Conservation (phyloP, 2,329 filamentous ascomycete genomes). For the Ceratocystiopsis sp. region DNA sequence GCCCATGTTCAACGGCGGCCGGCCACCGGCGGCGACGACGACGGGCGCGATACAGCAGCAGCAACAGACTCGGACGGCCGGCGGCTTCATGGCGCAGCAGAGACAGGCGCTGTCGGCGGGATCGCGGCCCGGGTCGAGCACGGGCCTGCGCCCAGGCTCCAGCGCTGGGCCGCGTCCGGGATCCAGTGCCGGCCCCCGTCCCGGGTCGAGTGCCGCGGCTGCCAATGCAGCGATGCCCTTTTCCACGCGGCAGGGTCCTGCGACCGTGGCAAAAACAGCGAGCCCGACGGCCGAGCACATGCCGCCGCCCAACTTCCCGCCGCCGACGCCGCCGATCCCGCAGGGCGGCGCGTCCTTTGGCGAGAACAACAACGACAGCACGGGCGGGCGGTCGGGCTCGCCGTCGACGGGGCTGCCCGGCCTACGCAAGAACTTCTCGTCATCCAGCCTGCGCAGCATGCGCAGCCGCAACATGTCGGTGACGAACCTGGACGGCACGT, state of each 20-base stretch:
- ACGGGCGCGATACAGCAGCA: slow-evolving; percentile 1
- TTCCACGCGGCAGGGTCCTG: slow-evolving; percentile 9
- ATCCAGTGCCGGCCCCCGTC: slow-evolving; percentile 6
- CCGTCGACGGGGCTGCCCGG: slow-evolving; percentile 30
- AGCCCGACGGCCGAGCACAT: slow-evolving; percentile 11
- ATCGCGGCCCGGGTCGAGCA: slow-evolving; percentile 8
- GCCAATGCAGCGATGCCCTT: slow-evolving; percentile 12
- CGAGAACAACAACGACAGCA: slow-evolving; percentile 11
- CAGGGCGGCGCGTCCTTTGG: slow-evolving; percentile 3
- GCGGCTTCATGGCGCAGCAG: slow-evolving; percentile 21
- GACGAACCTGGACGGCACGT: slow-evolving; percentile 40
- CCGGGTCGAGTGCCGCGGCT: slow-evolving; percentile 9
- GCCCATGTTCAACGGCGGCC: not conserved
- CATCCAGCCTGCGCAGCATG: slow-evolving; percentile 52
- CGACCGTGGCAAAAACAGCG: too few relatives aligned
- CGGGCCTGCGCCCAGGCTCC: too few relatives aligned
- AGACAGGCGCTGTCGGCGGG: slow-evolving; percentile 23
- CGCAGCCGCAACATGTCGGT: slow-evolving; percentile 59
- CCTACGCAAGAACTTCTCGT: slow-evolving; percentile 52
- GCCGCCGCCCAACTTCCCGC: slow-evolving; percentile 15
- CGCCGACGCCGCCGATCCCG: slow-evolving; percentile 19
- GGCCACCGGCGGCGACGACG: too few relatives aligned
- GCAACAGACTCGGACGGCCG: slow-evolving; percentile 15
- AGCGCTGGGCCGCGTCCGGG: too few relatives aligned
- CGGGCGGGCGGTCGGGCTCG: slow-evolving; percentile 27